A percentile compares a stretch with the other conserved stretches of the same genome.
Conservation (phyloP, 2,329 filamentous ascomycete genomes). For the Botrytis fabae region DNA sequence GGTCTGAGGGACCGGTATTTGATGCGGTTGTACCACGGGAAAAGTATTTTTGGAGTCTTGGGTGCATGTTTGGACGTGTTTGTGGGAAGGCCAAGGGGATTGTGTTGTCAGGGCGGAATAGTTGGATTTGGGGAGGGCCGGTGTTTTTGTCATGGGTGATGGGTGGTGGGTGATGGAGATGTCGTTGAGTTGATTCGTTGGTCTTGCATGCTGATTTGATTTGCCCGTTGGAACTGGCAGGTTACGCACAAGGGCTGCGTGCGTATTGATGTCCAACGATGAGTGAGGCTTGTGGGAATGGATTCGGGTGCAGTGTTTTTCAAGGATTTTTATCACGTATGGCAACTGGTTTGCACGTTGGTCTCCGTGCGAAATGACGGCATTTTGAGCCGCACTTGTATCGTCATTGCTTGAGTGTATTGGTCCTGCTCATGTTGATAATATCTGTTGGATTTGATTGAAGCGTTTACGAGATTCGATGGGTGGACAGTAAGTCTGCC, state of each 20-base stretch:
- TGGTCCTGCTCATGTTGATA: too few relatives aligned
- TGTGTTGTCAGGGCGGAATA: neutral
- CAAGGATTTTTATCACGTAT: neutral
- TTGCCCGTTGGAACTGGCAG: neutral
- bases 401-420: neutral
- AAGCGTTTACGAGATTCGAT: neutral
- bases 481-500: neutral
- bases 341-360: neutral
- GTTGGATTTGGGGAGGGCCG: too few relatives aligned
- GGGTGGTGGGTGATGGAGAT: too few relatives aligned
- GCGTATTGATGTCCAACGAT: neutral
- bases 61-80: too few relatives aligned
- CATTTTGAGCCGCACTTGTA: neutral
- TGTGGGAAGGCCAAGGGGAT: neutral
- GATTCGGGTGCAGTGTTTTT: neutral
- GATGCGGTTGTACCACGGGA: neutral
- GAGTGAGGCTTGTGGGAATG: neutral
- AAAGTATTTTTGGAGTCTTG: neutral
- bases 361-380: neutral
- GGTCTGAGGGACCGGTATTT: neutral
- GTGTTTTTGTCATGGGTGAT: neutral
- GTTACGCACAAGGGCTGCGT: neutral
- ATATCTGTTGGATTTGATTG: neutral
- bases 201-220: neutral
- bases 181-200: too few relatives aligned